Percentiles rank a stretch among this genome's conserved stretches.
Conservation (phyloP, 768 basidiomycete genomes). For the Collybia nuda region DNA sequence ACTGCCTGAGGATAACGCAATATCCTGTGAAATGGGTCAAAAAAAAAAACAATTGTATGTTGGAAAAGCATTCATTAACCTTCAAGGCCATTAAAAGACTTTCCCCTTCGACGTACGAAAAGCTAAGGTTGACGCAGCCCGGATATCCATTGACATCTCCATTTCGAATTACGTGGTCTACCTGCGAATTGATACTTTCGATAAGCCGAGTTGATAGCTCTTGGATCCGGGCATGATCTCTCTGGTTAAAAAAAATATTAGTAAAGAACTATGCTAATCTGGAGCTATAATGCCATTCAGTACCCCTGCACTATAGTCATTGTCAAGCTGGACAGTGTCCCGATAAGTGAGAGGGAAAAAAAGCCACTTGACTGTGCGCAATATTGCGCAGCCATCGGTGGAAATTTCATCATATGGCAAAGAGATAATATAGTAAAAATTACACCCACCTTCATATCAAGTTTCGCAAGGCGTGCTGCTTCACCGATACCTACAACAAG, state of each 20-base stretch:
- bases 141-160: constrained; percentile 91
- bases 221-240: constrained; percentile 76
- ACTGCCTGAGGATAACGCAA: constrained; percentile 96
- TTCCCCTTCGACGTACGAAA: constrained; percentile 97
- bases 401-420: constrained; percentile 44
- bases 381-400: constrained; percentile 29
- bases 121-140: constrained; percentile 94
- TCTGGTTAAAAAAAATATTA: constrained; percentile 38
- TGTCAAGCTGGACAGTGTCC: constrained; percentile 44
- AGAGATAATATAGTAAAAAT: constrained; percentile 2
- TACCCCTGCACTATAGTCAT: constrained; percentile 90
- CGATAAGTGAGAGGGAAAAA: constrained; percentile 3
- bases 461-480: constrained; percentile 87
- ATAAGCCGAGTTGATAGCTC: constrained; percentile 80
- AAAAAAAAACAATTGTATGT: constrained; percentile 3
- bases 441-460: constrained; percentile 87
- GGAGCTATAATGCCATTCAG: constrained; percentile 47
- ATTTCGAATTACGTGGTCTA: constrained; percentile 92
- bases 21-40: constrained; percentile 55
- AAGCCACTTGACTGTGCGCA: constrained; percentile 47
- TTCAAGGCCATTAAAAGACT: constrained; percentile 97
- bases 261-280: constrained; percentile 16
- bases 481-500: constrained; percentile 93
- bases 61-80: constrained; percentile 37
- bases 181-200: constrained; percentile 74